Base-by-base conservation (phyloP, 495 filamentous ascomycete species). In the Pyronema omphalodes region DNA sequence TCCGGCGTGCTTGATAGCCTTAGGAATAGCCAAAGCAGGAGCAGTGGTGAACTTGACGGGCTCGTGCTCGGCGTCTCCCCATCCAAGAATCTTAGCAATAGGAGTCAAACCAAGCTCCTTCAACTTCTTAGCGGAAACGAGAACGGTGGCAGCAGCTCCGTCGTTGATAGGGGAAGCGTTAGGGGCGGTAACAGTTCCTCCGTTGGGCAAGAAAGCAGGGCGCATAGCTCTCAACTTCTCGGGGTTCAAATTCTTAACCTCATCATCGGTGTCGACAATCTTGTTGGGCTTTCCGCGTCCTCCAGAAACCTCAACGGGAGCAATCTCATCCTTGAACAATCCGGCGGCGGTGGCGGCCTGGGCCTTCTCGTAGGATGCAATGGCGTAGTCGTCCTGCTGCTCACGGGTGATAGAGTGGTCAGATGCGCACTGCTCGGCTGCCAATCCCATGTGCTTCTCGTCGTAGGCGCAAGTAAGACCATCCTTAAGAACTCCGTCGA, bases 121-220 rank as follows among this genome's bases (percentile, higher is more conserved):
- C 63, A 96, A 71, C 68, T 86, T 88, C 12, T 80, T 79, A 69
- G 89, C 88, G 12, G 86, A 94, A 56, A 89, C 86, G 52, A 98
- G 79, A 48, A 98, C 83, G 46, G 95, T 68, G 51, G 91, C 91
- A 9, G 87, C 77, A 37, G 87, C 88, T 52, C 91, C 91, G 64
- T 98, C 91, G 68, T 88, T 93, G 61, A 98, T 75, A 19, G 91
- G 91, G 0, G 89, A 89, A 9, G 91, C 93, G 71, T 98, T 98
- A 53, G 91, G 87, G n/a, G 91, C 86, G 8, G 91, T 98, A 55
- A 98, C 86, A 52, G 87, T 94, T 56, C 88, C 88, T 41, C 76
- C 79, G 57, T 76, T 75, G 46, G 88, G 77, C 57, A 83, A 78
- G 74, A 96, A 96, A 37, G 80, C 83, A 47, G 91, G 84, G 65